Conservation (phyloP, 2,329 filamentous ascomycete species). For the Sporothrix brunneoviolacea region DNA sequence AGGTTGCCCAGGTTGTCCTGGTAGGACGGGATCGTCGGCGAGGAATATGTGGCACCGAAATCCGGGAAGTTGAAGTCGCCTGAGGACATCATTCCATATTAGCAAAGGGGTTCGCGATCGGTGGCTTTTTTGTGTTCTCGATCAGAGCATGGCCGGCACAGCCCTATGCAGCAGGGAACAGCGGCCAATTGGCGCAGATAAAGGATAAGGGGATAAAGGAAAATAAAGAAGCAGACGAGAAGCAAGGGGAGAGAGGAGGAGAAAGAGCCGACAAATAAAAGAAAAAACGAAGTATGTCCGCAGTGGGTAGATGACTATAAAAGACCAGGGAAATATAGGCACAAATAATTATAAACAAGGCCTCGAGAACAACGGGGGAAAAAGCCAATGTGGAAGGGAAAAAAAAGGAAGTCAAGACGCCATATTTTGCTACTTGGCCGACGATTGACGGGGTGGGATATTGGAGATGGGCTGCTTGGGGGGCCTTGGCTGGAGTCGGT, state of each 20-base stretch:
- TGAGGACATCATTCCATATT: conserved; percentile 44
- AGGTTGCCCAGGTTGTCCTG: conserved; percentile 36
- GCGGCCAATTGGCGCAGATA: conserved; percentile 4
- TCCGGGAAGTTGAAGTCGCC: conserved; percentile 53
- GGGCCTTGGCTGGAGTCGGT: neutral
- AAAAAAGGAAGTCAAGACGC: neutral
- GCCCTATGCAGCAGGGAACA: conserved; percentile 17
- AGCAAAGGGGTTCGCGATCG: conserved; percentile 24
- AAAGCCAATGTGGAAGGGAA: neutral
- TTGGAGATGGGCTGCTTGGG: conserved; percentile 4
- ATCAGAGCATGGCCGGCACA: conserved; percentile 12
- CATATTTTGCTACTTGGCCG: conserved; percentile 3
- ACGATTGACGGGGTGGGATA: neutral
- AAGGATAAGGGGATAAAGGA: neutral
- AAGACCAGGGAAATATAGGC: conserved; percentile 1
- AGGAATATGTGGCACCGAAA: conserved; percentile 45
- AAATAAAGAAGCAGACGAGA: neutral
- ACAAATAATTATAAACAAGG: neutral
- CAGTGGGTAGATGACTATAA: conserved; percentile 8
- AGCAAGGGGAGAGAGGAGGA: neutral
- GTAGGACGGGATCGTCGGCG: conserved; percentile 41
- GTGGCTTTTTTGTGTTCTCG: neutral
- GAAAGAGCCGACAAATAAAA: neutral
- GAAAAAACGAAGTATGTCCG: neutral
- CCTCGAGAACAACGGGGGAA: neutral